Base-by-base conservation (phyloP, 2,329 filamentous ascomycete genomes). In the Thielaviopsis ethacetica region DNA sequence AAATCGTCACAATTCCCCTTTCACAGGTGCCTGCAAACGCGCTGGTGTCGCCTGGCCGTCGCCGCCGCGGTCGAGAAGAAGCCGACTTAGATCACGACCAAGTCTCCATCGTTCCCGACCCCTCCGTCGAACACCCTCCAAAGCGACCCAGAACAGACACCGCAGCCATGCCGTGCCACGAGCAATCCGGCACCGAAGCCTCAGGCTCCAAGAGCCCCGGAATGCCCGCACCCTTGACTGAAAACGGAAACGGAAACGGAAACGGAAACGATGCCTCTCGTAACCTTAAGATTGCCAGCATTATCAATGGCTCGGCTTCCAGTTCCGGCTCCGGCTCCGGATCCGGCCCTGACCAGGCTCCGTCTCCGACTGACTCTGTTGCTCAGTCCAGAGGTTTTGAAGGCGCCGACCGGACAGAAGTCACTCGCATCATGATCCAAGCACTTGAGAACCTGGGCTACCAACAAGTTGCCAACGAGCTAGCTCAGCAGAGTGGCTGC, bases 371-470 rank as follows among this genome's bases (percentile, higher is more conserved):
- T 17, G 17, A 34, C 27, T 13, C 57, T 4, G 22, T 41, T 41
- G 1, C 41, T 26, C 41, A 13, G 38, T 21, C 34, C 21, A 19
- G 54, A 27, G 97, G 94, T 69, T 85, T 47, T 19, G 2, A 83
- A 67, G 91, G 90, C 19, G 91, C 97, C 68, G 82, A 93, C 68
- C 82, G 89, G 68, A 90, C 95, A 74, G 91, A 98, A 73, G 85
- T 97, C 52, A 95, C 91, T 5, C 79, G 93, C 58, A 86, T 97
- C 63, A 72, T 98, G 65, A 93, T 98, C 66, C 93, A 98, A 71
- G 87, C 90, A 41, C 73, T 98, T 63, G 81, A 83, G 24, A 91
- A 96, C 69, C 78, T 98, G 73, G 93, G 93, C 2, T 96, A 97
- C 68, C 76, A 83, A 61, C 75, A 76, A 13, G 87, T 91, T 13